These are phyloP conservation scores for Fraxinus sp. DNA, from an alignment of 305 asterid species.

Conservation along the genomic window DNA sequence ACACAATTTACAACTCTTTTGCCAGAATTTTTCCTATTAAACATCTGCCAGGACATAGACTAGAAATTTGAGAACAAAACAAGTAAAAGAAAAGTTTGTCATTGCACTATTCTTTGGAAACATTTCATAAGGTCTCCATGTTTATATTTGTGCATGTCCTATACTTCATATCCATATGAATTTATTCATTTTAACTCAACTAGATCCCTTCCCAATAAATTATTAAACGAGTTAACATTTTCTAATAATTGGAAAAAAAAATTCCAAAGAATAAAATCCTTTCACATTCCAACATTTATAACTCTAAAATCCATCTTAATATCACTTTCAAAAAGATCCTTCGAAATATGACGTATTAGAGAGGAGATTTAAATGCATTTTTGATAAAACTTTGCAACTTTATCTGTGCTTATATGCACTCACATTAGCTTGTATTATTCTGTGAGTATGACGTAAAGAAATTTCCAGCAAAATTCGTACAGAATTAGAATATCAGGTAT, in stretches of 20 bases:
- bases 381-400: not conserved
- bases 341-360: not conserved
- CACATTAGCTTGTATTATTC: not conserved
- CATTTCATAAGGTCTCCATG: not conserved
- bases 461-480: not conserved
- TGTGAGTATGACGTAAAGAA: not conserved
- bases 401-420: not conserved
- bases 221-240: not conserved
- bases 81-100: not conserved
- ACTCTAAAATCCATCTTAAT: not conserved
- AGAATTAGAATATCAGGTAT: not conserved
- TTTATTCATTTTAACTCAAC: not conserved
- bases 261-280: not conserved
- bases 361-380: not conserved
- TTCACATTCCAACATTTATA: not conserved
- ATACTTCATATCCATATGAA: not conserved
- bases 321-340: not conserved
- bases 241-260: not conserved
- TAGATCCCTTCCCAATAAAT: not conserved
- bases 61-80: not conserved
- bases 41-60: not conserved
- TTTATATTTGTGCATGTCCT: not conserved
- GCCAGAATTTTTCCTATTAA: not conserved
- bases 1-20: not conserved
- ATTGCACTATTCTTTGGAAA: not conserved